Percentiles rank a stretch among this genome's conserved stretches.
phyloP scores from a whole-genome alignment of 768 basidiomycete species.

The Antrodiella citrinella region DNA sequence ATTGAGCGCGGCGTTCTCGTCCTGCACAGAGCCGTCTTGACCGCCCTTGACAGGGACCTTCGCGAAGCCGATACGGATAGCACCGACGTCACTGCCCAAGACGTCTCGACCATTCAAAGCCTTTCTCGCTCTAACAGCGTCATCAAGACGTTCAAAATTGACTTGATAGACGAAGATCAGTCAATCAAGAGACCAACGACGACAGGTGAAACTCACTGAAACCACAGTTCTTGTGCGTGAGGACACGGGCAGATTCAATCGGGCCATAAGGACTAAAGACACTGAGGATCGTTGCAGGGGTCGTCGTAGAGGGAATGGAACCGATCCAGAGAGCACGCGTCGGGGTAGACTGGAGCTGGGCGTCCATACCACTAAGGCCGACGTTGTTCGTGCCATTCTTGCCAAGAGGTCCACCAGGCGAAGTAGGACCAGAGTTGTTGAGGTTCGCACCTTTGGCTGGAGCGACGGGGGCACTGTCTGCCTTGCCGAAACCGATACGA shows the following conservation, averaged over 20 bases:
- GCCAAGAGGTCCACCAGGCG: slow-evolving; percentile 38
- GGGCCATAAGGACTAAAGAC: slow-evolving; percentile 97
- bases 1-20: slow-evolving; percentile 56
- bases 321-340: slow-evolving; percentile 98
- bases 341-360: slow-evolving; percentile 83
- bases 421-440: slow-evolving; percentile 56
- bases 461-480: slow-evolving; percentile 90
- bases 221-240: slow-evolving; percentile 97
- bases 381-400: slow-evolving; percentile 45
- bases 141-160: slow-evolving; percentile 96
- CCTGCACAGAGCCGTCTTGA: slow-evolving; percentile 50
- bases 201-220: slow-evolving; percentile 48
- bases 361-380: slow-evolving; percentile 64
- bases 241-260: slow-evolving; percentile 91
- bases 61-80: slow-evolving; percentile 94
- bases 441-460: slow-evolving; percentile 69
- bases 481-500: slow-evolving; percentile 96
- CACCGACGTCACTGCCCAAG: slow-evolving; percentile 91
- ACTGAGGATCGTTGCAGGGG: slow-evolving; percentile 87
- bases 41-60: slow-evolving; percentile 91
- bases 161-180: slow-evolving; percentile 35
- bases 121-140: slow-evolving; percentile 92
- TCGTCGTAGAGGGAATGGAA: slow-evolving; percentile 91
- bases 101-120: slow-evolving; percentile 94
- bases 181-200: not conserved